Evolutionary conservation across 1,284 basidiomycete genomes (phyloP).

Genomic region (Lentinula novae-zelandiae): DNA sequence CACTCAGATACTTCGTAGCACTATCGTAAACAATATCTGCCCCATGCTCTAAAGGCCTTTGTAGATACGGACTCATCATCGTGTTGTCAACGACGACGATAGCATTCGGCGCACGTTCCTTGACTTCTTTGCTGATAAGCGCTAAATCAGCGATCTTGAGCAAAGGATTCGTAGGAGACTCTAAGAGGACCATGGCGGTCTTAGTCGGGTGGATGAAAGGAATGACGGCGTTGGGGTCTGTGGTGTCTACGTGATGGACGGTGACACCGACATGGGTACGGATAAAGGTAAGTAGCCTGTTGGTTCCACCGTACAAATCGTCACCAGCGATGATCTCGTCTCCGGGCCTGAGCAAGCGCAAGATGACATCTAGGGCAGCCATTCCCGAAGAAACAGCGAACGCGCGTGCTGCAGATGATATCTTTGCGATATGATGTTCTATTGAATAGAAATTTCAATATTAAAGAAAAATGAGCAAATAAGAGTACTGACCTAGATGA

Average conservation of each 20-base stretch:
- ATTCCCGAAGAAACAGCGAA: slow-evolving; percentile 96
- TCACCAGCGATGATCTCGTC: slow-evolving; percentile 96
- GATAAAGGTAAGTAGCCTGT: slow-evolving; percentile 89
- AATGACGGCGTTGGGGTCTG: slow-evolving; percentile 48
- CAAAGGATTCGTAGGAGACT: slow-evolving; percentile 97
- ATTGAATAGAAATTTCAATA: background rate
- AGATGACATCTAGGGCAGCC: slow-evolving; percentile 96
- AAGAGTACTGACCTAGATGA: slow-evolving; percentile 71
- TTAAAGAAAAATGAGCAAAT: slow-evolving; percentile 10
- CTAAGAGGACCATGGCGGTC: slow-evolving; percentile 91
- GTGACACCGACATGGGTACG: slow-evolving; percentile 80
- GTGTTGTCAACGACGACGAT: slow-evolving; percentile 96
- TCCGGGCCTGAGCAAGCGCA: slow-evolving; percentile 90
- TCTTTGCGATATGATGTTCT: slow-evolving; percentile 96
- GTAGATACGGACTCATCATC: slow-evolving; percentile 99
- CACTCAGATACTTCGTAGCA: slow-evolving; percentile 96
- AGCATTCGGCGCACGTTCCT: slow-evolving; percentile 78
- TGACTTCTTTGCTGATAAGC: slow-evolving; percentile 76
- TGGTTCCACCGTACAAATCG: slow-evolving; percentile 97
- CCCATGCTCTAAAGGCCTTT: slow-evolving; percentile 93
- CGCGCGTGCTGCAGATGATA: slow-evolving; percentile 85
- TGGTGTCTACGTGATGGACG: slow-evolving; percentile 95
- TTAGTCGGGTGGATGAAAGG: slow-evolving; percentile 68
- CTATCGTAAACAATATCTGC: slow-evolving; percentile 98
- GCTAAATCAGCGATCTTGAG: slow-evolving; percentile 94